Percentiles rank a stretch among this genome's conserved stretches.
These are phyloP conservation scores for Centella asiatica DNA, from an alignment of 129 eudicot species.

Conservation along the genomic window DNA sequence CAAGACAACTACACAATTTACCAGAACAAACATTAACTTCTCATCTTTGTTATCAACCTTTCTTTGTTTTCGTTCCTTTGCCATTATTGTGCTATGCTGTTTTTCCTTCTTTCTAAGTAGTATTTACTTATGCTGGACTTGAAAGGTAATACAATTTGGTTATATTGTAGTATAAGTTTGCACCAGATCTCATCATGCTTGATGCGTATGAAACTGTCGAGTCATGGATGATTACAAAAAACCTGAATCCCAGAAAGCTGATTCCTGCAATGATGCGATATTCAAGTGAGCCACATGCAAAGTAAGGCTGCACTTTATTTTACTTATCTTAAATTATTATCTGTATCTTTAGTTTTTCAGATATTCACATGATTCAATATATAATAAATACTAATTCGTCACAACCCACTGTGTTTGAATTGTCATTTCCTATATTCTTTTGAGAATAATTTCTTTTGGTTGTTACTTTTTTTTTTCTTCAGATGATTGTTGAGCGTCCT, in stretches of 20 bases:
- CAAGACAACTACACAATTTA: no score
- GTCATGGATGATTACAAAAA: constrained; percentile 85
- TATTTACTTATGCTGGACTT: neutral
- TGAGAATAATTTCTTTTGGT: no score
- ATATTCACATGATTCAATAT: no score
- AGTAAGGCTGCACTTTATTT: constrained; percentile 37
- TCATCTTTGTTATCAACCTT: constrained; percentile 4
- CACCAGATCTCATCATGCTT: constrained; percentile 98
- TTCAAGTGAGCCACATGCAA: constrained; percentile 96
- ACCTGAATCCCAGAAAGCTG: constrained; percentile 81
- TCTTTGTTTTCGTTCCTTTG: neutral
- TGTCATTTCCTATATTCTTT: no score
- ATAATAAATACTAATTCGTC: no score
- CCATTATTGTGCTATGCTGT: neutral
- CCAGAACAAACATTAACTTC: neutral
- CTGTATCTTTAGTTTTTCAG: no score
- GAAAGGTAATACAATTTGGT: neutral
- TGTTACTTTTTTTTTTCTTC: no score
- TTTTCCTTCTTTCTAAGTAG: neutral
- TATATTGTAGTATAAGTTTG: constrained; percentile 79
- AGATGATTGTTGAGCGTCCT: no score
- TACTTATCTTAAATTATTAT: no score
- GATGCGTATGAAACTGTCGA: constrained; percentile 99
- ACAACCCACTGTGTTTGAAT: no score
- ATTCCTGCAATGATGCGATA: constrained; percentile 99